These are phyloP conservation scores for Anastatica hierochuntica DNA, from an alignment of 345 rosid species.

Conservation along the genomic window DNA sequence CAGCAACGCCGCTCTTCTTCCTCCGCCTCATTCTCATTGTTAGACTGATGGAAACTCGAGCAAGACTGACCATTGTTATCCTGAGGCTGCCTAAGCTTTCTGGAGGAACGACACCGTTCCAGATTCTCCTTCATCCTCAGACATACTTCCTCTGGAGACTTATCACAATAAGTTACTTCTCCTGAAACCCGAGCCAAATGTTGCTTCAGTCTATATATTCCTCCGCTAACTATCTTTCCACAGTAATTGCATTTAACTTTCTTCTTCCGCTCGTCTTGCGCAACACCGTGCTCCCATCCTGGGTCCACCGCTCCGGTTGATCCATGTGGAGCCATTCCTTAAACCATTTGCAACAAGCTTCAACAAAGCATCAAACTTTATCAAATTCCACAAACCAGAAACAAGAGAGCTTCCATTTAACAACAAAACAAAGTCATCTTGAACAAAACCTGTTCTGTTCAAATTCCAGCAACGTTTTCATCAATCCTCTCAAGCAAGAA, in stretches of 20 bases:
- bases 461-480: background rate
- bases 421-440: background rate
- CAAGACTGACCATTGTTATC: conserved; percentile 34
- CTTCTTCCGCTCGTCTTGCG: conserved; percentile 72
- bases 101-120: conserved; percentile 52
- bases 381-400: conserved; percentile 3
- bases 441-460: background rate
- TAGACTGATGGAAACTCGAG: conserved; percentile 30
- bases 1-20: conserved; percentile 14
- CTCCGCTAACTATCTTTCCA: conserved; percentile 78
- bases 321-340: conserved; percentile 55
- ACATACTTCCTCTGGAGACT: conserved; percentile 60
- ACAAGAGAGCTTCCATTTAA: too few species aligned
- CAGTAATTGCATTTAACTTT: conserved; percentile 80
- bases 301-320: conserved; percentile 54
- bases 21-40: conserved; percentile 27
- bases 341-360: conserved; percentile 38
- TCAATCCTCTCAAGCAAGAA: background rate
- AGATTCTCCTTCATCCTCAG: conserved; percentile 52
- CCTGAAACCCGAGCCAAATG: conserved; percentile 68
- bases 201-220: conserved; percentile 67
- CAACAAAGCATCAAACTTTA: background rate
- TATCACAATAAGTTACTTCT: conserved; percentile 71
- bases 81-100: conserved; percentile 42
- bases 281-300: conserved; percentile 81